A percentile compares a stretch with the other conserved stretches of the same genome.
Conservation (phyloP, 345 rosid genomes). For the Microcos paniculata region DNA sequence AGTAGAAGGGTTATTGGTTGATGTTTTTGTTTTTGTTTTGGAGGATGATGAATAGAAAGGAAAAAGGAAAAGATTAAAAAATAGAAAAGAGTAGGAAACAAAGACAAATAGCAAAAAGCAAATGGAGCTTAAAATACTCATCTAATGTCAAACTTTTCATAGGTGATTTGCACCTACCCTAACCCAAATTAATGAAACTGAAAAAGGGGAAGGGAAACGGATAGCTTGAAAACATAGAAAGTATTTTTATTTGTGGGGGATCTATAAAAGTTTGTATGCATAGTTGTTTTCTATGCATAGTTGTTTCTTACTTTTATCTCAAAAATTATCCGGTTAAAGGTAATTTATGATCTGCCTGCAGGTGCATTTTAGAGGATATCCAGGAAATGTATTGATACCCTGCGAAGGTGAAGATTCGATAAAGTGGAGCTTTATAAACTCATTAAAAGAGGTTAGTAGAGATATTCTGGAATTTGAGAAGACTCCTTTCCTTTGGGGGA, state of each 20-base stretch:
- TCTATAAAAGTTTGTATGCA: not conserved
- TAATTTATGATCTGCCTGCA: conserved; percentile 29
- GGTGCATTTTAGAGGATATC: conserved; percentile 98
- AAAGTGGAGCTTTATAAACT: conserved; percentile 91
- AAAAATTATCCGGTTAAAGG: not conserved
- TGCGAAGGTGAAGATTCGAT: conserved; percentile 93
- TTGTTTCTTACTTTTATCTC: not conserved
- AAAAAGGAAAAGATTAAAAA: too few relatives aligned
- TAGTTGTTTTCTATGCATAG: not conserved
- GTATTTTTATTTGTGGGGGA: not conserved
- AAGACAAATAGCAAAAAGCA: too few relatives aligned
- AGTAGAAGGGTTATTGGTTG: not conserved
- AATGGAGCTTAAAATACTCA: not conserved
- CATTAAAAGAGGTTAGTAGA: conserved; percentile 80
- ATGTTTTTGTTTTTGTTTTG: too few relatives aligned
- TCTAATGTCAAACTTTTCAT: not conserved
- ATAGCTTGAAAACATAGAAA: not conserved
- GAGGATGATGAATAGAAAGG: too few relatives aligned
- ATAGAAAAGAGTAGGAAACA: too few relatives aligned
- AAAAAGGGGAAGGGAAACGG: not conserved
- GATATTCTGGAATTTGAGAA: not conserved
- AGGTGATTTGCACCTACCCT: not conserved
- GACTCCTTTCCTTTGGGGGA: not conserved
- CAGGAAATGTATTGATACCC: conserved; percentile 66
- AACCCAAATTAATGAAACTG: not conserved